These are phyloP conservation scores for Ganoderma sp. DNA, from an alignment of 1,284 basidiomycete species.

Conservation along the genomic window DNA sequence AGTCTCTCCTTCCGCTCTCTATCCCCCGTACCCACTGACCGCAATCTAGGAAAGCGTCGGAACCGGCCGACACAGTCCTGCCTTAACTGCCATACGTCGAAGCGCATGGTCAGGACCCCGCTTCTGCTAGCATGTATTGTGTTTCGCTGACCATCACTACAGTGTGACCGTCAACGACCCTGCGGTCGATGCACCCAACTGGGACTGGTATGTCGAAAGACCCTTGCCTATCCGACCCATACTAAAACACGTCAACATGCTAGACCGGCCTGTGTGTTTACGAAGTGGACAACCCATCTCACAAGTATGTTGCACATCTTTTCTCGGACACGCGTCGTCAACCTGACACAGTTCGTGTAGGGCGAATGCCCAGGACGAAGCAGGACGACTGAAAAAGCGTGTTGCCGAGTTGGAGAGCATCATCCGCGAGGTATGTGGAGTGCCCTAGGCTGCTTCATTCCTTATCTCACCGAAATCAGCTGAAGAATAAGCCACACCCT, in stretches of 20 bases:
- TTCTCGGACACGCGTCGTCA: neutral
- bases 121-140: constrained; percentile 4
- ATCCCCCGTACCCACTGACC: constrained; percentile 2
- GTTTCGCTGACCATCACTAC: constrained; percentile 13
- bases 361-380: constrained; percentile 57
- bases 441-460: neutral
- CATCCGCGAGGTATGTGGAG: constrained; percentile 67
- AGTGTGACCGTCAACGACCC: constrained; percentile 77
- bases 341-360: constrained; percentile 28
- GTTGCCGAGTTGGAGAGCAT: constrained; percentile 86
- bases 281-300: constrained; percentile 79
- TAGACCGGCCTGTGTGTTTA: constrained; percentile 85
- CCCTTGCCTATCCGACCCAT: neutral
- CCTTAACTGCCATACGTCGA: constrained; percentile 76
- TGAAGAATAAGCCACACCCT: constrained; percentile 77
- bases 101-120: constrained; percentile 69
- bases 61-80: constrained; percentile 73
- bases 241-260: neutral
- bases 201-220: constrained; percentile 56
- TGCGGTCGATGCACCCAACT: constrained; percentile 78
- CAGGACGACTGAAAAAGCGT: constrained; percentile 68
- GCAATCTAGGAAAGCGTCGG: constrained; percentile 48
- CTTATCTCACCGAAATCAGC: constrained; percentile 33
- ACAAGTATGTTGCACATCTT: constrained; percentile 46
- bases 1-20: constrained; percentile 13